Evolutionary conservation across 1,284 basidiomycete genomes (phyloP), one percentile per base, ranked within the genome.

Genomic region (Coniferiporia sulphurascens): DNA sequence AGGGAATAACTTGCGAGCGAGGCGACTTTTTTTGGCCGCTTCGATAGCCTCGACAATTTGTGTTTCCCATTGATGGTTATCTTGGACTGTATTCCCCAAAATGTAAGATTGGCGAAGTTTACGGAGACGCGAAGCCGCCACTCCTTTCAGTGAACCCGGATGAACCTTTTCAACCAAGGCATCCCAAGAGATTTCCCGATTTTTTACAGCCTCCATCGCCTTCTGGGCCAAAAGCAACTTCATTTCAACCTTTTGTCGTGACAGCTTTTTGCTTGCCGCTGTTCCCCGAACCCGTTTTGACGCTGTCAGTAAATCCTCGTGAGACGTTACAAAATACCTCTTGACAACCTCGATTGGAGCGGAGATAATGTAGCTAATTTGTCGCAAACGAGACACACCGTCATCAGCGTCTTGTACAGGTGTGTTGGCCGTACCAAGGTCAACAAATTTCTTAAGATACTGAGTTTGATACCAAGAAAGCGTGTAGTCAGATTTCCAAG

Each of bases 381-480:
- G 76, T n/a, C 73, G 65, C 19, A 87, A 64, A 57, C 72, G 71
- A 27, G 64, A 65, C 21, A 70, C 71, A n/a, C 66, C 64, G 15
- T 68, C 68, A 48, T 82, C 77, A 19, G 71, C 70, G 53, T 78
- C 76, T 59, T 86, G 76, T 22, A 85, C 66, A 1, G 83, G 80
- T 0, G 82, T 85, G 34, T 68, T 67, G 6, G 75, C 76, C 13
- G 75, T 78, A 4, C 68, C 60, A 21, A 67, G 63, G 60, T 84
- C 76, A 21, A 81, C 70, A 60, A 75, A 81, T 59, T 75, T 77
- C 51, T 77, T 76, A 62, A 91, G 70, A 68, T 84, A 89, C 62
- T 82, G 80, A 49, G 73, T 79, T 68, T 91, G 88, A 66, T 84
- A 79, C 79, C 81, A 84, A 0, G 86, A 85, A 48, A 91, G 69